These are phyloP conservation scores for Russula vinacea DNA, from an alignment of 768 basidiomycete species.

Conservation along the genomic window DNA sequence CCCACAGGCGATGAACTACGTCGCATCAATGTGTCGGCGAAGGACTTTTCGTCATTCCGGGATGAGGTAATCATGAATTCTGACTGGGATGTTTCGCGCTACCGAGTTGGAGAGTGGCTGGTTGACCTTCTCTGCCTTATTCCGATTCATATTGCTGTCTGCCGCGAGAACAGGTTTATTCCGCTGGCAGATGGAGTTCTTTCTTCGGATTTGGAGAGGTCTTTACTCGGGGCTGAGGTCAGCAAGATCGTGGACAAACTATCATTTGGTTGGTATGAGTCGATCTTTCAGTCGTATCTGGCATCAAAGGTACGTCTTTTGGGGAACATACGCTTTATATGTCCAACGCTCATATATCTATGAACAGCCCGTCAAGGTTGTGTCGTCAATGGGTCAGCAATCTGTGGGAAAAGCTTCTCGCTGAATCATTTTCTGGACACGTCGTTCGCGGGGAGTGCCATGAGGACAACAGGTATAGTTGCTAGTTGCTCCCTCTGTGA, in stretches of 20 bases:
- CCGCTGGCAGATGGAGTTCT: slow-evolving; percentile 58
- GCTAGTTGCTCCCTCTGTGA: slow-evolving; percentile 45
- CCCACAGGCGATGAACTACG: slow-evolving; percentile 48
- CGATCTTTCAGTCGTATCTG: slow-evolving; percentile 58
- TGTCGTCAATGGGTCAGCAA: slow-evolving; percentile 69
- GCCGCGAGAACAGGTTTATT: slow-evolving; percentile 57
- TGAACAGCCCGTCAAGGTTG: slow-evolving; percentile 55
- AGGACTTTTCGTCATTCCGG: slow-evolving; percentile 35
- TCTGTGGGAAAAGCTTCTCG: slow-evolving; percentile 59
- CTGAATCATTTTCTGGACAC: slow-evolving; percentile 62
- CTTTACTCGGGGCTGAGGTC: slow-evolving; percentile 57
- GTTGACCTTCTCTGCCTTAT: slow-evolving; percentile 59
- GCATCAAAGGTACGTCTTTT: too few species aligned
- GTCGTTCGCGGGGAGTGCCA: slow-evolving; percentile 62
- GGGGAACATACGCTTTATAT: too few species aligned
- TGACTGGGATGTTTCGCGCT: slow-evolving; percentile 38
- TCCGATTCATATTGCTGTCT: slow-evolving; percentile 60
- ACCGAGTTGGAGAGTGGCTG: slow-evolving; percentile 57
- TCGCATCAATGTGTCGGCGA: slow-evolving; percentile 38
- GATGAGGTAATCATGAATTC: slow-evolving; percentile 7
- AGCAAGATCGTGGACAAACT: slow-evolving; percentile 53
- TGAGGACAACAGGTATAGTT: slow-evolving; percentile 58
- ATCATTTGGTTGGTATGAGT: slow-evolving; percentile 64
- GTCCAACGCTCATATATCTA: too few species aligned
- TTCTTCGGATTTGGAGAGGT: slow-evolving; percentile 49